Evolutionary conservation across 2,329 filamentous ascomycete species (phyloP).

Genomic region (Ophiostoma sp.): DNA sequence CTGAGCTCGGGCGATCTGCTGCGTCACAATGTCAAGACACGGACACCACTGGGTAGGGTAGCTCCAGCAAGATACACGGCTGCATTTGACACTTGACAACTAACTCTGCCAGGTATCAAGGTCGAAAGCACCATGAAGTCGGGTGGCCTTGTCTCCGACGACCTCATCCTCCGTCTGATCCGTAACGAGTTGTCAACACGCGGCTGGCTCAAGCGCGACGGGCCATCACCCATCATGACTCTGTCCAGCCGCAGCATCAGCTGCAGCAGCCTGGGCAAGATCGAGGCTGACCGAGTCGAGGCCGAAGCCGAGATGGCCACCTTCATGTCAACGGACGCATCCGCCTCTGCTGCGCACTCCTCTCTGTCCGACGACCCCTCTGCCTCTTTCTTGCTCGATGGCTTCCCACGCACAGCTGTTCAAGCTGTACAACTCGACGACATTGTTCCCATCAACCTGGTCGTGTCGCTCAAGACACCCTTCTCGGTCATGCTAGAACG

Average conservation of each 20-base stretch:
- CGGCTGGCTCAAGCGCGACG: constrained; percentile 66
- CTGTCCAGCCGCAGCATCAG: constrained; percentile 30
- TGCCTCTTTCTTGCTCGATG: constrained; percentile 91
- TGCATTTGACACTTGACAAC: constrained; percentile 46
- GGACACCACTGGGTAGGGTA: constrained; percentile 64
- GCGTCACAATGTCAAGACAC: constrained; percentile 83
- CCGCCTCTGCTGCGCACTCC: neutral
- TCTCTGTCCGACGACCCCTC: constrained; percentile 60
- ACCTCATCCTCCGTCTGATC: constrained; percentile 87
- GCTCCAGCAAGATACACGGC: constrained; percentile 14
- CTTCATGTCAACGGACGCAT: neutral
- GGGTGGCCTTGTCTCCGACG: constrained; percentile 85
- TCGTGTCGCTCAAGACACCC: constrained; percentile 80
- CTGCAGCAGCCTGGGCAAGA: neutral
- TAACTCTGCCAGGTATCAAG: constrained; percentile 50
- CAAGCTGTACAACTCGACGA: constrained; percentile 74
- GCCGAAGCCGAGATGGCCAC: constrained; percentile 32
- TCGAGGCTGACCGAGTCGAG: constrained; percentile 33
- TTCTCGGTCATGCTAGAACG: constrained; percentile 80
- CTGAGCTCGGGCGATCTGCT: constrained; percentile 93
- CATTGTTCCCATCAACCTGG: constrained; percentile 90
- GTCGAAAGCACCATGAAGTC: constrained; percentile 83
- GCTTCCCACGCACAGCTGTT: constrained; percentile 80
- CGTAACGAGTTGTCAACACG: constrained; percentile 78
- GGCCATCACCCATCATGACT: constrained; percentile 44